Evolutionary conservation across 1,284 basidiomycete genomes (phyloP).

Genomic region (Microbotryum violaceum): DNA sequence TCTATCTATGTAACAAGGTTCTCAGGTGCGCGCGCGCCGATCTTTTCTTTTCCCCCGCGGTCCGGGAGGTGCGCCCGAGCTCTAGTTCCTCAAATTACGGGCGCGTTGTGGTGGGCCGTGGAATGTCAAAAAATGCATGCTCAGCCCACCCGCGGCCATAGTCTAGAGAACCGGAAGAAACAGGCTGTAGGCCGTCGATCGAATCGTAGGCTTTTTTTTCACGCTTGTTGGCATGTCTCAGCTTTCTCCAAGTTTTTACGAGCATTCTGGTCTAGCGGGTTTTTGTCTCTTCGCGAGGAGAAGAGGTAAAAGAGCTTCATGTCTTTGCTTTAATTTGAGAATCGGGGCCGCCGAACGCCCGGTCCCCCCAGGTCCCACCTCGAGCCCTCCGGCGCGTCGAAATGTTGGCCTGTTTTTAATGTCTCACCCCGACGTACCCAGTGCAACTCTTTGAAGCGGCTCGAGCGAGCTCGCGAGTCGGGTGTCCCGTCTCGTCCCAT

Average conservation of each 20-base stretch:
- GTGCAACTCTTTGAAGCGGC: background rate
- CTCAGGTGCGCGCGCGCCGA: too few species aligned
- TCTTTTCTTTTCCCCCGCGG: too few species aligned
- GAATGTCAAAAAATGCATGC: background rate
- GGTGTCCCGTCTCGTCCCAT: background rate
- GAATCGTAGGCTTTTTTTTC: background rate
- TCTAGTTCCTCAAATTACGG: background rate
- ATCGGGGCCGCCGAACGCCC: background rate
- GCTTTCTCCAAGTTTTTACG: background rate
- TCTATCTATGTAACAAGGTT: too few species aligned
- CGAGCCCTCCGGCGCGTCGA: too few species aligned
- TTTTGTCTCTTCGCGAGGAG: background rate
- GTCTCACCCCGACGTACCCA: background rate
- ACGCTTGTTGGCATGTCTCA: too few species aligned
- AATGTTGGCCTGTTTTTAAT: too few species aligned
- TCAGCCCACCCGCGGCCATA: background rate
- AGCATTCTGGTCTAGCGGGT: background rate
- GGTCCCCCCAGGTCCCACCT: too few species aligned
- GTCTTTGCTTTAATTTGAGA: background rate
- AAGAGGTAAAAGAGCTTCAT: background rate
- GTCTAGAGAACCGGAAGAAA: background rate
- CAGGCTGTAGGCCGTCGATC: background rate
- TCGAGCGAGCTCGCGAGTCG: background rate
- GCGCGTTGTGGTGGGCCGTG: background rate
- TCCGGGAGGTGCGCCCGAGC: too few species aligned